These are phyloP conservation scores for Fistulifera solaris DNA, from an alignment of 108 stramenopile genomes.

Conservation along the genomic window DNA sequence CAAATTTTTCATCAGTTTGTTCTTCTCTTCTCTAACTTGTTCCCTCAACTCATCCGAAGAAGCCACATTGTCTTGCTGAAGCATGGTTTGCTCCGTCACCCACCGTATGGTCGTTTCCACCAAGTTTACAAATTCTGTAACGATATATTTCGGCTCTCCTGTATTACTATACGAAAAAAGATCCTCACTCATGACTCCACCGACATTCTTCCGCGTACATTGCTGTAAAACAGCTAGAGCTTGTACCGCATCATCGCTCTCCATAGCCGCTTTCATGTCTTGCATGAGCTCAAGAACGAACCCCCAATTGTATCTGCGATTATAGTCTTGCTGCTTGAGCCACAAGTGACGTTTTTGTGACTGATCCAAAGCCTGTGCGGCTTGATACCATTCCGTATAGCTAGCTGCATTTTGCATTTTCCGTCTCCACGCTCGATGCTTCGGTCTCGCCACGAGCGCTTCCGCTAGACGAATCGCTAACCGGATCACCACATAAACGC, in stretches of 20 bases:
- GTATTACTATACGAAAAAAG: slow-evolving; percentile 73
- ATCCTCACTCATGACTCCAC: slow-evolving; percentile 84
- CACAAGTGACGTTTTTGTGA: slow-evolving; percentile 68
- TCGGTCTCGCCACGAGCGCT: slow-evolving; percentile 51
- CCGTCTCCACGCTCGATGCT: slow-evolving; percentile 50
- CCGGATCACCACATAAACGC: slow-evolving; percentile 61
- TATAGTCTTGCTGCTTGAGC: slow-evolving; percentile 14
- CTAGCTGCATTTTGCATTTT: slow-evolving; percentile 39
- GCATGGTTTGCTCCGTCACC: slow-evolving; percentile 39
- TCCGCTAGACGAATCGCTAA: slow-evolving; percentile 55
- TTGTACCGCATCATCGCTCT: slow-evolving; percentile 32
- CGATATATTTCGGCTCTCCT: slow-evolving; percentile 73
- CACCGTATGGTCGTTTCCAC: slow-evolving; percentile 63
- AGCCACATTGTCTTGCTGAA: not conserved
- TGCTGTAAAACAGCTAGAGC: slow-evolving; percentile 76
- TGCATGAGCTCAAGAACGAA: slow-evolving; percentile 59
- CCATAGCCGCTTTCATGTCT: slow-evolving; percentile 52
- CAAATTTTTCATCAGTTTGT: slow-evolving; percentile 2
- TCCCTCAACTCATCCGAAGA: not conserved
- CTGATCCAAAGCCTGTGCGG: slow-evolving; percentile 53
- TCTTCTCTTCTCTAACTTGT: slow-evolving; percentile 2
- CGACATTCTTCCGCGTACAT: slow-evolving; percentile 86
- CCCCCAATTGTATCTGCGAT: slow-evolving; percentile 69
- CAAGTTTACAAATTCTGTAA: slow-evolving; percentile 66
- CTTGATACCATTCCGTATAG: slow-evolving; percentile 69